Evolutionary conservation across 148 eudicot species (phyloP), one percentile per base, ranked within the genome.

Genomic region (Fagopyrum esculentum): DNA sequence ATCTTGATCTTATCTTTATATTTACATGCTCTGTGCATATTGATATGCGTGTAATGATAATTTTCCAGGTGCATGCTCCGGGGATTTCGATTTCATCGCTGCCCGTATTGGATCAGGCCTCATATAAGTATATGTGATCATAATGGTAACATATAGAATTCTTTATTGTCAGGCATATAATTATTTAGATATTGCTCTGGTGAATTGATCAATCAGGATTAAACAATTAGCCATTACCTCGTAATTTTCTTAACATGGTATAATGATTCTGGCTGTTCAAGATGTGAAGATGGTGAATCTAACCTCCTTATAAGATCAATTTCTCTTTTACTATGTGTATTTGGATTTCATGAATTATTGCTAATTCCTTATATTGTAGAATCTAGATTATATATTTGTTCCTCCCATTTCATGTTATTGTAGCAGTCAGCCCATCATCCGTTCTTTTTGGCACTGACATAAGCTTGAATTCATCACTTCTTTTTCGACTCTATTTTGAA

Each of bases 81-180:
- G 79, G 98, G 97, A 26, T 88, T 95, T 80, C 92, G 99, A 74
- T 92, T 95, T 80, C 98, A 87, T 78, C 82, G 93, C 75, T 93
- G 96, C 83, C 98, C 98, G 71, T 90, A 89, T 72, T 93, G 98
- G 98, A 89, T 93, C 80, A 90, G 96, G 82, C 93, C 98, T 52
- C 88, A 93, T 71, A 86, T 93, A 79, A 90, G 91, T 47, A 84
- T 93, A 71, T 93, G 91, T 71, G 82, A 90, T 83, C 97, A 95
- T 86, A 89, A 87, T 84, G 99, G 99, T 92, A 87, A 72, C 77
- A 17, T 71, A 46, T 45, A 19, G 12, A 8, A 45, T 2, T 47
- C 51, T 46, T 45, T 6, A 52, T 45, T 46, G 16, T 17, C 45
- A 46, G 19, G 8, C 15, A 43, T 43, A 63, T 12, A 8, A 61